Evolutionary conservation across 192 early-diverging fungal genomes (phyloP).

Genomic region (Powellomyces hirtus): DNA sequence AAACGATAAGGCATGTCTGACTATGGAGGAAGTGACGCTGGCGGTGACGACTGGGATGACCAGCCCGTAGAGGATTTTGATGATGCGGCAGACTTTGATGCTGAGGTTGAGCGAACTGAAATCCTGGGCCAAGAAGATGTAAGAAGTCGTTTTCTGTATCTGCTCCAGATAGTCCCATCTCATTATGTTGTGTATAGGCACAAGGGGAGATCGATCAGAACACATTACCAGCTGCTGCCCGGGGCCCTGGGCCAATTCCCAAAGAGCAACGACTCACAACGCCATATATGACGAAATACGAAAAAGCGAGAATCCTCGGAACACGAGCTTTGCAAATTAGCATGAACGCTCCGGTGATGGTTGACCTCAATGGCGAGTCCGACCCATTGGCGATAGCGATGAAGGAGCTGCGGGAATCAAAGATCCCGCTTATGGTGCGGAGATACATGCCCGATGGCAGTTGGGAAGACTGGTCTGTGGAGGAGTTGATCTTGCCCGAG

Average conservation of each 20-base stretch:
- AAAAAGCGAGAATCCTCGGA: conserved; percentile 59
- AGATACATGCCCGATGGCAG: conserved; percentile 90
- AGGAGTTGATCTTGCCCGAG: conserved; percentile 66
- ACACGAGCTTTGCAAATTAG: conserved; percentile 94
- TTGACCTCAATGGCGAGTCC: conserved; percentile 87
- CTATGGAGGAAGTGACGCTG: conserved; percentile 34
- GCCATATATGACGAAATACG: conserved; percentile 99
- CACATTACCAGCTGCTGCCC: too few species aligned
- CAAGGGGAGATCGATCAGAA: too few species aligned
- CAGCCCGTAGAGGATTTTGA: conserved; percentile 22
- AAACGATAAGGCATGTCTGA: too few species aligned
- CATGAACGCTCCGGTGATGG: conserved; percentile 99
- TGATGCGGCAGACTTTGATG: conserved; percentile 22
- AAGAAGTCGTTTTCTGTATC: too few species aligned
- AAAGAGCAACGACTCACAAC: conserved; percentile 86
- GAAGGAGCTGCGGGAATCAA: conserved; percentile 89
- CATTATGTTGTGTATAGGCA: too few species aligned
- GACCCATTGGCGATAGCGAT: conserved; percentile 94
- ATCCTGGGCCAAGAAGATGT: conserved; percentile 19
- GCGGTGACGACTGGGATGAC: conserved; percentile 20
- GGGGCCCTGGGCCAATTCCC: conserved; percentile 45
- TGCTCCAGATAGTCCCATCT: too few species aligned
- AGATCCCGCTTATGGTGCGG: conserved; percentile 89
- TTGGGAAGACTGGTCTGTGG: conserved; percentile 93
- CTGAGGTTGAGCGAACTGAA: conserved; percentile 20